These are phyloP conservation scores for Phyllosticta citriasiana DNA, from an alignment of 2,329 filamentous ascomycete genomes.

Conservation along the genomic window DNA sequence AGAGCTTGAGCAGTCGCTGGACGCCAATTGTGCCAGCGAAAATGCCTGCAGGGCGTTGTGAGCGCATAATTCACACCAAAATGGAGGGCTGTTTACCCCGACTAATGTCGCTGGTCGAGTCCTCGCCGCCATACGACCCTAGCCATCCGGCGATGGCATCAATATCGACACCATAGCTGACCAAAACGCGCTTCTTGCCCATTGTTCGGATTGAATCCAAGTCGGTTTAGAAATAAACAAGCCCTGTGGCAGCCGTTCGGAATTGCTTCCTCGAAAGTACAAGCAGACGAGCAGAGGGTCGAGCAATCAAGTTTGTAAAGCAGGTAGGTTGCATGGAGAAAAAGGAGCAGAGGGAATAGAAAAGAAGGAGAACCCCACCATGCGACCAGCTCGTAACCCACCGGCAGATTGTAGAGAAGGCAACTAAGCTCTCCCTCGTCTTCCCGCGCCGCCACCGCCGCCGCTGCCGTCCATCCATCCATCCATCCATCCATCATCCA, in stretches of 20 bases:
- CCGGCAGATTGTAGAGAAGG: background rate
- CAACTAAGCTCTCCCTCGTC: background rate
- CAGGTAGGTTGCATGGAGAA: background rate
- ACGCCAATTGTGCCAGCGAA: constrained; percentile 61
- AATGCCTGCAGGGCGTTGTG: constrained; percentile 34
- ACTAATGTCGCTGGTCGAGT: constrained; percentile 62
- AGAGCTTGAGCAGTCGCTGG: constrained; percentile 57
- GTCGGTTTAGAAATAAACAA: constrained; percentile 40
- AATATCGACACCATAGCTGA: constrained; percentile 60
- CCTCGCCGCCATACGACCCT: constrained; percentile 63
- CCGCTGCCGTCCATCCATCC: background rate
- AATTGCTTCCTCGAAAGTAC: background rate
- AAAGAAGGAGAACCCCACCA: background rate
- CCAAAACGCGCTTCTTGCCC: constrained; percentile 44
- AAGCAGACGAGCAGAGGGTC: background rate
- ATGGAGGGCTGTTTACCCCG: constrained; percentile 38
- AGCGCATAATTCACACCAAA: background rate
- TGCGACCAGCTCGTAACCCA: background rate
- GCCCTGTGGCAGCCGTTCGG: constrained; percentile 23
- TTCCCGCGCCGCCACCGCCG: background rate
- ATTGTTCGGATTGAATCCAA: constrained; percentile 17
- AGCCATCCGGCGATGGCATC: constrained; percentile 68
- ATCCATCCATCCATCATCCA: background rate
- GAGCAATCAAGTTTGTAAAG: background rate
- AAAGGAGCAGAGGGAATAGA: background rate